Evolutionary conservation across 495 filamentous ascomycete species (phyloP), one percentile per base, ranked within the genome.

Genomic region (Mytilinidion resinicola): DNA sequence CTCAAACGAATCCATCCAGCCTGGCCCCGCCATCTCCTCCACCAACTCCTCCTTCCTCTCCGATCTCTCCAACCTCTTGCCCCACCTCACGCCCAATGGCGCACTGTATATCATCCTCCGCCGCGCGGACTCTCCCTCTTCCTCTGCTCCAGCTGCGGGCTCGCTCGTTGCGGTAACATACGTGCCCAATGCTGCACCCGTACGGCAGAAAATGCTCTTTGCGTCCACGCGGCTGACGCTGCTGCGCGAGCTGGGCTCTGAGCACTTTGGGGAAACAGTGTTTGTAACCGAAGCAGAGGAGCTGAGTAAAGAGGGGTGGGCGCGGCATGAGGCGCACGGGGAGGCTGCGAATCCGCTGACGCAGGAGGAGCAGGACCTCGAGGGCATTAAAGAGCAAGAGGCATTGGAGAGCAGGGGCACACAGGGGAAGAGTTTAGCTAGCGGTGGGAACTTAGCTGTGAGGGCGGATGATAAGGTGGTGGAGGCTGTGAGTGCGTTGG

Each of bases 151-250:
- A 10, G 69, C 75, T 19, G 67, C 70, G 19, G 76, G 77, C 55
- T 66, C 72, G 15, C 84, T 93, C 59, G 72, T 90, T 52, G 88
- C 88, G 46, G 75, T 96, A 44, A 91, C 93, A 34, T 96, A 96
- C 69, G 88, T 98, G 44, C 93, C 93, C 3, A 89, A 90, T 68
- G 73, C 86, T 53, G 92, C 93, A 5, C 87, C 87, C 15, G 93
- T 98, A 39, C 86, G 93, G 41, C 86, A 92, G 63, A 98, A 98
- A 80, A 97, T 91, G 79, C 82, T 98, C 51, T 96, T 96, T 72
- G 92, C 93, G 36, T 83, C 87, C 41, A 96, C 93, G 15, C 82
- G 91, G 39, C 77, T 91, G 53, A 91, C 90, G 0, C 78, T 98
- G 10, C 77, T 85, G 41, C 80, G 92, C 42, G 92, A 96, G 74